These are phyloP conservation scores for Withania somnifera DNA, from an alignment of 305 asterid genomes.

Conservation along the genomic window DNA sequence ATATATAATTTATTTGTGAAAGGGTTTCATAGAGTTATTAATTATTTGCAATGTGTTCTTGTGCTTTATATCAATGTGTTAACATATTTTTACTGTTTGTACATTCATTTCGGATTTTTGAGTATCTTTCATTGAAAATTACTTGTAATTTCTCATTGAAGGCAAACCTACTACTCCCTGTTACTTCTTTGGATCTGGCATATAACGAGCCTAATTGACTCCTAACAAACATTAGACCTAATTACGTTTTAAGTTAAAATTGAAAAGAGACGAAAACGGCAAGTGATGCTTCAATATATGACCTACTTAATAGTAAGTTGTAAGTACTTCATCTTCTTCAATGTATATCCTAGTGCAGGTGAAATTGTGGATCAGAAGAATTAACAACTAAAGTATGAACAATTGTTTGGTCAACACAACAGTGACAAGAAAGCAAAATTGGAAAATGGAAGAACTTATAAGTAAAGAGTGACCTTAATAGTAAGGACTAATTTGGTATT, in stretches of 20 bases:
- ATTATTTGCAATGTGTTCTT: not conserved
- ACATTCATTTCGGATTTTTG: not conserved
- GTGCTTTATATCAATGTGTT: slow-evolving; percentile 2
- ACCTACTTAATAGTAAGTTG: not conserved
- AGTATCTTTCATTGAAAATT: not conserved
- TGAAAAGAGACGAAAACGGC: not conserved
- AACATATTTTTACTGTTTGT: not conserved
- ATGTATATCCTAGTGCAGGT: not conserved
- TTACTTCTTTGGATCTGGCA: not conserved
- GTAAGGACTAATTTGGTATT: too few relatives aligned
- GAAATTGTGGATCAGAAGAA: not conserved
- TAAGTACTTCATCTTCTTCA: not conserved
- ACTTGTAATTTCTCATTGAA: not conserved
- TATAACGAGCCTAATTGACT: not conserved
- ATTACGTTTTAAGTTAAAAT: not conserved
- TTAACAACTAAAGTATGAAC: not conserved
- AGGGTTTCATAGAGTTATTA: slow-evolving; percentile 1
- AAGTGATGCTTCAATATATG: not conserved
- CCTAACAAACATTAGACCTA: not conserved
- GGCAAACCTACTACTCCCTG: not conserved
- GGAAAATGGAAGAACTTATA: not conserved
- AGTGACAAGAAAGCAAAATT: not conserved
- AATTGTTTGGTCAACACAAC: not conserved
- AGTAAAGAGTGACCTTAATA: not conserved
- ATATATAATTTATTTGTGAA: not conserved